A percentile compares a stretch with the other conserved stretches of the same genome.
Evolutionary conservation across 2,329 filamentous ascomycete species (phyloP).

Genomic region (Mariannaea sp.): DNA sequence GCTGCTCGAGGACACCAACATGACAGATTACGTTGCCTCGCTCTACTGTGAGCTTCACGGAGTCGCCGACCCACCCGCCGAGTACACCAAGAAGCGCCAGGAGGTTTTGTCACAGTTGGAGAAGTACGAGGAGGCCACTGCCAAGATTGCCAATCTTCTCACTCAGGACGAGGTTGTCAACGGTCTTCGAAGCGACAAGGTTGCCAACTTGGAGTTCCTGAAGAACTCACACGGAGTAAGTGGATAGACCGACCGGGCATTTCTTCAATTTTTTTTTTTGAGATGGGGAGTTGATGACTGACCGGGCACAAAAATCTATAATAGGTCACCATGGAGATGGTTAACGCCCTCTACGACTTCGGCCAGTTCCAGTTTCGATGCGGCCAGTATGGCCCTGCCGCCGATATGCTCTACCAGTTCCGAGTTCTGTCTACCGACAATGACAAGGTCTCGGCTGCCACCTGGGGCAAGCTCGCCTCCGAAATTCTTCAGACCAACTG

Average conservation of each 20-base stretch:
- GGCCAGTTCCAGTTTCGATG: slow-evolving; percentile 98
- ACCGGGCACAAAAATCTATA: slow-evolving; percentile 18
- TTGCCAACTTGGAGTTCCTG: slow-evolving; percentile 96
- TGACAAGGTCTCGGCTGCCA: slow-evolving; percentile 93
- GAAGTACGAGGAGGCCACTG: slow-evolving; percentile 83
- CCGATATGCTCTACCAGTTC: slow-evolving; percentile 96
- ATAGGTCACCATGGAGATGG: slow-evolving; percentile 89
- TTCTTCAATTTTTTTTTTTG: no score
- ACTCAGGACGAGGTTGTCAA: slow-evolving; percentile 88
- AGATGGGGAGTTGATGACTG: slow-evolving; percentile 21
- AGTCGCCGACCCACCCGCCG: slow-evolving; percentile 75
- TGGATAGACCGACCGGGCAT: slow-evolving; percentile 38
- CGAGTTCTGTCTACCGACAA: slow-evolving; percentile 97
- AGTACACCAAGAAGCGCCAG: slow-evolving; percentile 88
- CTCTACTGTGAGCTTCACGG: slow-evolving; percentile 89
- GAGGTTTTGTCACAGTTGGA: slow-evolving; percentile 83
- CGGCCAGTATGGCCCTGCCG: slow-evolving; percentile 87
- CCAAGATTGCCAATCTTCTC: slow-evolving; percentile 85
- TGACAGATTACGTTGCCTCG: slow-evolving; percentile 96
- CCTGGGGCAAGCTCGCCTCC: slow-evolving; percentile 96
- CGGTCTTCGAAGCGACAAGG: slow-evolving; percentile 93
- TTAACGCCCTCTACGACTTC: slow-evolving; percentile 93
- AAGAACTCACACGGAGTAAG: slow-evolving; percentile 92
- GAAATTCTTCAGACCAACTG: slow-evolving; percentile 96
- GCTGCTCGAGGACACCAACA: slow-evolving; percentile 95